Percentiles rank a stretch among this genome's conserved stretches.
Conservation (phyloP, 225 moss, liverwort and hornwort genomes). For the Straminergon stramineum region DNA sequence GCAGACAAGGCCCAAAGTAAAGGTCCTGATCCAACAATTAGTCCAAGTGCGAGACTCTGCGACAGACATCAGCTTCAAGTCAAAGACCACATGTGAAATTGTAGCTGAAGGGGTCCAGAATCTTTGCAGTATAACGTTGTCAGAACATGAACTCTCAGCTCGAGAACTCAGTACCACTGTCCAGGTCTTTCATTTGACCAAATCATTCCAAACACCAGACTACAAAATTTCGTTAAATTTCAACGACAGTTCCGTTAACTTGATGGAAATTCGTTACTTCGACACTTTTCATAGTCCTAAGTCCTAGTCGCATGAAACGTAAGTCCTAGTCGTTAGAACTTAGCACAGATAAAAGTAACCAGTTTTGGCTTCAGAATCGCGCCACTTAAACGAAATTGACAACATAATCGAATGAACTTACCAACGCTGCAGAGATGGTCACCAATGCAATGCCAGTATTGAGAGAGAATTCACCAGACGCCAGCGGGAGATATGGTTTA, state of each 20-base stretch:
- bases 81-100: background rate
- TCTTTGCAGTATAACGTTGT: background rate
- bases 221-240: background rate
- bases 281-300: too few species aligned
- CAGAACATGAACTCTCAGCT: background rate
- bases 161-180: background rate
- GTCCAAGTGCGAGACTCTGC: slow-evolving; percentile 70
- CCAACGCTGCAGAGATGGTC: slow-evolving; percentile 51
- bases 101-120: background rate
- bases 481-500: slow-evolving; percentile 86
- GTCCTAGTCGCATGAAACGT: background rate
- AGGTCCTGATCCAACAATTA: slow-evolving; percentile 56
- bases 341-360: background rate
- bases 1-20: slow-evolving; percentile 73
- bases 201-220: background rate
- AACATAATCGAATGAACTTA: slow-evolving; percentile 2
- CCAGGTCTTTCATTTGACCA: background rate
- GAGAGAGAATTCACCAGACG: slow-evolving; percentile 84
- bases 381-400: background rate
- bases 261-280: background rate
- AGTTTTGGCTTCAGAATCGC: background rate
- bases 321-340: background rate
- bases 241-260: background rate
- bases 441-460: slow-evolving; percentile 57
- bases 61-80: background rate